These are phyloP conservation scores for Fragilaria crotonensis DNA, from an alignment of 108 stramenopile genomes.

Conservation along the genomic window DNA sequence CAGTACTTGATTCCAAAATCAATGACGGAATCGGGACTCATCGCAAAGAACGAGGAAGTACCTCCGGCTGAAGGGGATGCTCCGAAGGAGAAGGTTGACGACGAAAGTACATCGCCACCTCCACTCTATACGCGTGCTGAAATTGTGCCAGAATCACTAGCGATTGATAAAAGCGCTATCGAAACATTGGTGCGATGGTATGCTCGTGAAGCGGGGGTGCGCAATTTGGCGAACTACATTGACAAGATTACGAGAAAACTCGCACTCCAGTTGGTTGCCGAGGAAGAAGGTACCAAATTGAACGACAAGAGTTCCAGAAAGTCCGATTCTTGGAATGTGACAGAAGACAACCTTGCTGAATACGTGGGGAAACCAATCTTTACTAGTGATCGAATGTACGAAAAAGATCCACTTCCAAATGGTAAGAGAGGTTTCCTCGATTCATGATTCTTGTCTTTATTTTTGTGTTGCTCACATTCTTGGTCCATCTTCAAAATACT, in stretches of 20 bases:
- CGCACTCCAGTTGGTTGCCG: conserved; percentile 81
- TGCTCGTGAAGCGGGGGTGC: conserved; percentile 95
- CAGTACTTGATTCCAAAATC: conserved; percentile 95
- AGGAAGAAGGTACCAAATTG: conserved; percentile 65
- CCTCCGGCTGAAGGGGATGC: conserved; percentile 13
- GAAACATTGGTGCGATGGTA: conserved; percentile 92
- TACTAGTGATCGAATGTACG: conserved; percentile 87
- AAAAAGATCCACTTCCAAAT: conserved; percentile 80
- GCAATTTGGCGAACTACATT: conserved; percentile 92
- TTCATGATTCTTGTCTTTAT: too few species aligned
- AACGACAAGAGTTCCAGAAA: conserved; percentile 73
- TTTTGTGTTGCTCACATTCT: too few species aligned
- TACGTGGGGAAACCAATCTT: conserved; percentile 95
- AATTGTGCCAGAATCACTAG: conserved; percentile 57
- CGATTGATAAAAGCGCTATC: conserved; percentile 73
- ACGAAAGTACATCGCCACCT: conserved; percentile 24
- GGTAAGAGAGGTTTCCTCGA: too few species aligned
- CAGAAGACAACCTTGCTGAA: conserved; percentile 66
- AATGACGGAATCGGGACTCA: conserved; percentile 80
- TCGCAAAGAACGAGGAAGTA: conserved; percentile 32
- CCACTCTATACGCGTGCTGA: conserved; percentile 36
- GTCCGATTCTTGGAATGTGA: conserved; percentile 59
- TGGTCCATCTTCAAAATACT: too few species aligned
- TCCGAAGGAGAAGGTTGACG: conserved; percentile 10
- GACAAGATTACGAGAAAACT: conserved; percentile 91